phyloP scores from a whole-genome alignment of 768 basidiomycete genomes.

The Xerocomellus amylosporus region DNA sequence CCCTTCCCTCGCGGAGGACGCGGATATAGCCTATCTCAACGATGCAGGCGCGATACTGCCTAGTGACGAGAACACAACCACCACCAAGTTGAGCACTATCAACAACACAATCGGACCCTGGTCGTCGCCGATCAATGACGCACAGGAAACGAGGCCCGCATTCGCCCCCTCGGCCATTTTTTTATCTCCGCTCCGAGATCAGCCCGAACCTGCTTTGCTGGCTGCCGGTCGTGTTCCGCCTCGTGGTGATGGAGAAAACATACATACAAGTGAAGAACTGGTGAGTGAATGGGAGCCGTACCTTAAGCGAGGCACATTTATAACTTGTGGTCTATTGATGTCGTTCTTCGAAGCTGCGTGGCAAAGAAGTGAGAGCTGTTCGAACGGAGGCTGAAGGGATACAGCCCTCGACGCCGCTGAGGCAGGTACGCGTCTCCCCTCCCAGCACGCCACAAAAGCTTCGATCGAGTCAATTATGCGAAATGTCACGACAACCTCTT shows the following conservation, averaged over 20 bases:
- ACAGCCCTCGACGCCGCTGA: constrained; percentile 22
- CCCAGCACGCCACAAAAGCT: constrained; percentile 28
- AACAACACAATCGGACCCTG: neutral
- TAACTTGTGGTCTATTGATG: neutral
- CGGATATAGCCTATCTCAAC: constrained; percentile 7
- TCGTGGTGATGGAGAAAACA: constrained; percentile 19
- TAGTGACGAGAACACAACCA: constrained; percentile 5
- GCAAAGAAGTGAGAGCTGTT: neutral
- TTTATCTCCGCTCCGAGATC: constrained; percentile 31
- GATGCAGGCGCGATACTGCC: constrained; percentile 1
- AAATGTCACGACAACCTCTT: constrained; percentile 6
- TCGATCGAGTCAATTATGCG: constrained; percentile 16
- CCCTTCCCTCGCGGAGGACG: constrained; percentile 5
- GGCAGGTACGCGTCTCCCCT: constrained; percentile 15
- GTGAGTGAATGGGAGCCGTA: constrained; percentile 17
- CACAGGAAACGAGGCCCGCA: neutral
- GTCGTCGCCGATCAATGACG: constrained; percentile 15
- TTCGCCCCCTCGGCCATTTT: constrained; percentile 25
- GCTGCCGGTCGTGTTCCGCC: constrained; percentile 3
- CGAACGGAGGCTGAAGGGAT: neutral
- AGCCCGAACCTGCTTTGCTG: constrained; percentile 3
- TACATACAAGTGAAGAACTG: constrained; percentile 2
- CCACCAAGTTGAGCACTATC: neutral
- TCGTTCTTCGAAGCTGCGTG: constrained; percentile 11
- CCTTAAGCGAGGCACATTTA: constrained; percentile 1